Base-by-base conservation (phyloP, 208 protist genomes). In the Leishmania braziliensis region DNA sequence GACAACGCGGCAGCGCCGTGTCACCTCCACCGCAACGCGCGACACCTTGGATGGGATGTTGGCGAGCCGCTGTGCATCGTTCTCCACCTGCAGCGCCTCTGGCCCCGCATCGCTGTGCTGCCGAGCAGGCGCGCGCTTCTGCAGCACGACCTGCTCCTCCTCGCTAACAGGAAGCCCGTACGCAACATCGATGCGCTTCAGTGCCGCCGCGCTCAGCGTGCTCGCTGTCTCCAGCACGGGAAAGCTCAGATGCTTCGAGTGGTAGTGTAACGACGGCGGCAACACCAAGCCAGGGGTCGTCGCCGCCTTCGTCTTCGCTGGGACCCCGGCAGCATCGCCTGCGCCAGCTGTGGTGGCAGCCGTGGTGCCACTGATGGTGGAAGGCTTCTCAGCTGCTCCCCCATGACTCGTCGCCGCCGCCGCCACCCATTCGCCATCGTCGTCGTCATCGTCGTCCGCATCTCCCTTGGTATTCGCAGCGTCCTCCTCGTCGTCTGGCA, bases 61-160 rank as follows among this genome's bases (percentile, higher is more conserved):
- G 23, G 92, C 92, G 78, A 96, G 91, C n/a, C 84, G 78, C 83
- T 97, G 94, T 33, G 92, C 92, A 88, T 97, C 92, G 84, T 97
- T 95, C 39, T 89, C 84, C 20, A 95, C 70, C 26, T 89, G 84
- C 3, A 93, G 73, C 26, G 81, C 85, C 69, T 95, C 92, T 14
- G 91, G 87, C 0, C 89, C 93, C 18, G 91, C 87, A 53, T 93
- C 89, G 72, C 87, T 87, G 60, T 93, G 88, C 75, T 83, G 79
- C 4, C 90, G 87, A 1, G 87, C 84, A 8, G 93, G 93, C 10
- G 91, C 93, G 10, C 89, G 87, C 46, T 89, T 86, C 66, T 90
- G 89, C 82, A 96, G 85, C 54, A 96, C 79, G 9, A 84, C 33
- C 78, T 94, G 87, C 81, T 96, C 86, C 70, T 94, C 93, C 33